These are phyloP conservation scores for Quercus tomentella DNA, from an alignment of 331 rosid genomes.

Conservation along the genomic window DNA sequence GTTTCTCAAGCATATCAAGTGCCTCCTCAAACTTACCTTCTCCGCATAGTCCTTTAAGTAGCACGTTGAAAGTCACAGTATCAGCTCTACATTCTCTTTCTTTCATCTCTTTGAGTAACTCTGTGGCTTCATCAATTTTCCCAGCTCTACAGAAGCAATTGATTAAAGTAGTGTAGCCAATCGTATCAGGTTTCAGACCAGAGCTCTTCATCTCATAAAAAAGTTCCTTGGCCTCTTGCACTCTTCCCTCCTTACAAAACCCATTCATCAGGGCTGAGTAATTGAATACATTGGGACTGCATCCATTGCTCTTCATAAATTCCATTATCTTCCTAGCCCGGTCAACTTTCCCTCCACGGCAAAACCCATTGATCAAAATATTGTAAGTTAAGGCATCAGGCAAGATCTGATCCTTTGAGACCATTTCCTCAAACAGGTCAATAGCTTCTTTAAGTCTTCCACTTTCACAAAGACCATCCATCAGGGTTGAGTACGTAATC, in stretches of 20 bases:
- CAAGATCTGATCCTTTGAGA: conserved; percentile 52
- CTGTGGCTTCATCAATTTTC: conserved; percentile 52
- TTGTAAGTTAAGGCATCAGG: conserved; percentile 84
- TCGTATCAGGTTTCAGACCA: conserved; percentile 64
- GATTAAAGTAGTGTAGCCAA: conserved; percentile 65
- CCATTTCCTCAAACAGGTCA: conserved; percentile 79
- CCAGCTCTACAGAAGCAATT: conserved; percentile 61
- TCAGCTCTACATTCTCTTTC: conserved; percentile 54
- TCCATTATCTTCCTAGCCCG: conserved; percentile 60
- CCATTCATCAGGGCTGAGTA: conserved; percentile 75
- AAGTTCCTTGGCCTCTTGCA: conserved; percentile 53
- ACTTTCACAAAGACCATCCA: conserved; percentile 65
- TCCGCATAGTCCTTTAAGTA: conserved; percentile 79
- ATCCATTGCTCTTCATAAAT: conserved; percentile 81
- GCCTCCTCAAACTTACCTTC: conserved; percentile 66
- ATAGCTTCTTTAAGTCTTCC: conserved; percentile 78
- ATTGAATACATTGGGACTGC: conserved; percentile 61
- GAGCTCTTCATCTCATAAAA: conserved; percentile 54
- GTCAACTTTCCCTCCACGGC: conserved; percentile 57
- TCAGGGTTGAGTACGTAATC: conserved; percentile 81
- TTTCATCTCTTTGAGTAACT: conserved; percentile 72
- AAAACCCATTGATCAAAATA: conserved; percentile 71
- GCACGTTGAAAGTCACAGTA: conserved; percentile 63
- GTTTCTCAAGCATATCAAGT: conserved; percentile 60
- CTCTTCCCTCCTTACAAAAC: conserved; percentile 48